Evolutionary conservation across 805 yeast genomes (phyloP), one percentile per base, ranked within the genome.

Genomic region (Wickerhamomyces sydowiorum): DNA sequence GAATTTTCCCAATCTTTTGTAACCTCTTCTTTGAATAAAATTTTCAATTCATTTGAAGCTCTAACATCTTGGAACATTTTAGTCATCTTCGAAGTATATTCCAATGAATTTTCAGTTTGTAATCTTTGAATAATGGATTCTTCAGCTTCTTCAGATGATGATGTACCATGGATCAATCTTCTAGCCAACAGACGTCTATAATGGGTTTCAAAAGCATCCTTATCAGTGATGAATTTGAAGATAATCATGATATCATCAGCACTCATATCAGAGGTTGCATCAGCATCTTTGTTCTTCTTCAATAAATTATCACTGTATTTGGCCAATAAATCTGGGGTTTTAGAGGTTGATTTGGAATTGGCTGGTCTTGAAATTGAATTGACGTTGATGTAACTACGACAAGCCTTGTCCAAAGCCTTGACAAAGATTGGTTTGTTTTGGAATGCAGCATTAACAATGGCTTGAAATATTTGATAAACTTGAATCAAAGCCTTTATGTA

Each of bases 51-150:
- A 47, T 78, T 78, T 0, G 96, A 86, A 3, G 91, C 76, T 53
- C 84, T 77, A 71, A 93, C 87, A 65, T 93, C 99, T 60, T 84
- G 86, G 62, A 93, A 90, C 99, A 93, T 93, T 54, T 89, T 86
- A 19, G 96, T 86, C 62, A 93, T 86, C 62, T 90, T 91, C 41
- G 87, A 82, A 1, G 98, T 90, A 62, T 91, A 93, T 58, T 93
- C 98, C 59, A 82, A 72, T 17, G 95, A 88, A 63, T 93, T 91
- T 46, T 85, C 95, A 44, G 85, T 84, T 60, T 89, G 95, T 50
- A 93, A 73, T 54, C 86, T 78, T 54, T 88, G 87, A 47, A 93
- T 87, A 48, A 93, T 80, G 44, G 76, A 66, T 51, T 87, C 91
- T 66, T 93, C 99, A 36, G 76, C 75, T 48, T 80, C 76, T 44